These are phyloP conservation scores for Barnettozyma populi DNA, from an alignment of 805 yeast species.

Conservation along the genomic window DNA sequence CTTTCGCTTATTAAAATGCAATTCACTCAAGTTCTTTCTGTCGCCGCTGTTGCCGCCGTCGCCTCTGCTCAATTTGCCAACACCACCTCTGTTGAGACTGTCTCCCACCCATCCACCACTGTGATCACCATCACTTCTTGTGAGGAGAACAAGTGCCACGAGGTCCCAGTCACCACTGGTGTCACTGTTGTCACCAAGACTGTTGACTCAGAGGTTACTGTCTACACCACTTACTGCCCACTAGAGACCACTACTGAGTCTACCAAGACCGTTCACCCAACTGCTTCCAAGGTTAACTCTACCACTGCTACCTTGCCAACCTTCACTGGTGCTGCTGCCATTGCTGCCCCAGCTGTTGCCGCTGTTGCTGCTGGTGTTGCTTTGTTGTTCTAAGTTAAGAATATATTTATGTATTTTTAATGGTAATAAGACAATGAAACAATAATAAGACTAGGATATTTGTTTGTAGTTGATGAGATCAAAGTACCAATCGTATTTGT, in stretches of 20 bases:
- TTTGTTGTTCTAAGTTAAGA: conserved; percentile 36
- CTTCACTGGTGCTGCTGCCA: conserved; percentile 40
- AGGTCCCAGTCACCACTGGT: conserved; percentile 14
- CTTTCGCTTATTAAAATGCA: conserved; percentile 30
- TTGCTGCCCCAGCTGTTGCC: conserved; percentile 42
- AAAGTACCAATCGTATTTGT: too few species aligned
- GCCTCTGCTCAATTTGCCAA: conserved; percentile 25
- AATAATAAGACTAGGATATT: neutral
- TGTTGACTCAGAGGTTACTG: conserved; percentile 6
- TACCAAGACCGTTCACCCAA: conserved; percentile 14
- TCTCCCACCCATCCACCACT: conserved; percentile 2
- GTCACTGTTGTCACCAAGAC: conserved; percentile 13
- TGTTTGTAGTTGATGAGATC: too few species aligned
- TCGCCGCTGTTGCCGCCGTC: conserved; percentile 25
- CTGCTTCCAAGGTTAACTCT: conserved; percentile 11
- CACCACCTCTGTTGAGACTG: conserved; percentile 5
- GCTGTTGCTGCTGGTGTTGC: conserved; percentile 47
- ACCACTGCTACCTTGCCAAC: conserved; percentile 25
- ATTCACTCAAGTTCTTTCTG: conserved; percentile 28
- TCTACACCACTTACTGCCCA: conserved; percentile 16
- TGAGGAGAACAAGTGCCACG: conserved; percentile 10
- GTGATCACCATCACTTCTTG: conserved; percentile 16
- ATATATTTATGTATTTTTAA: conserved; percentile 6
- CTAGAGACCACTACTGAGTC: conserved; percentile 3
- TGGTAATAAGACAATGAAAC: conserved; percentile 1